Conservation (phyloP, 306 rosid species). For the Quercus cerris region DNA sequence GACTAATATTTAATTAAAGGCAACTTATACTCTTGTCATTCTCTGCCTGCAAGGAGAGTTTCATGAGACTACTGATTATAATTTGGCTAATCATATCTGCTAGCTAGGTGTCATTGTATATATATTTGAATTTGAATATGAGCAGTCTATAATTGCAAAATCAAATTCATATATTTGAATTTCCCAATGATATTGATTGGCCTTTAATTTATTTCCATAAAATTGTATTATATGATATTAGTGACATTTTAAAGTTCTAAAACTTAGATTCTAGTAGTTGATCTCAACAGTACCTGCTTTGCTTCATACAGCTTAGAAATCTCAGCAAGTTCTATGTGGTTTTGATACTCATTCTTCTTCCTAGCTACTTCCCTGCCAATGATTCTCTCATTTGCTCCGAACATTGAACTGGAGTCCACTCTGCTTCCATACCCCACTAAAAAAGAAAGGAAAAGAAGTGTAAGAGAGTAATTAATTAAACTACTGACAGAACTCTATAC, state of each 20-base stretch:
- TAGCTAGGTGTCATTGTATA: too few relatives aligned
- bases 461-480: neutral
- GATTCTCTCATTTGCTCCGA: conserved; percentile 46
- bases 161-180: too few relatives aligned
- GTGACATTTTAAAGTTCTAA: neutral
- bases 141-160: too few relatives aligned
- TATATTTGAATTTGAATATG: too few relatives aligned
- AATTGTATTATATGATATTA: neutral
- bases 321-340: conserved; percentile 29
- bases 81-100: too few relatives aligned
- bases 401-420: conserved; percentile 40
- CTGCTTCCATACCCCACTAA: conserved; percentile 64
- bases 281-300: conserved; percentile 37
- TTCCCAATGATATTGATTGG: too few relatives aligned
- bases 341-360: conserved; percentile 41
- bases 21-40: too few relatives aligned
- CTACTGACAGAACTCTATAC: too few relatives aligned
- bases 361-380: conserved; percentile 36
- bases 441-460: neutral
- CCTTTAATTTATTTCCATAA: too few relatives aligned
- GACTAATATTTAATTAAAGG: too few relatives aligned
- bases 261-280: neutral
- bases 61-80: too few relatives aligned
- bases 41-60: too few relatives aligned
- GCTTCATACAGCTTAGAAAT: conserved; percentile 40